These are phyloP conservation scores for Phytophthora pluvialis DNA, from an alignment of 352 stramenopile genomes.

Conservation along the genomic window DNA sequence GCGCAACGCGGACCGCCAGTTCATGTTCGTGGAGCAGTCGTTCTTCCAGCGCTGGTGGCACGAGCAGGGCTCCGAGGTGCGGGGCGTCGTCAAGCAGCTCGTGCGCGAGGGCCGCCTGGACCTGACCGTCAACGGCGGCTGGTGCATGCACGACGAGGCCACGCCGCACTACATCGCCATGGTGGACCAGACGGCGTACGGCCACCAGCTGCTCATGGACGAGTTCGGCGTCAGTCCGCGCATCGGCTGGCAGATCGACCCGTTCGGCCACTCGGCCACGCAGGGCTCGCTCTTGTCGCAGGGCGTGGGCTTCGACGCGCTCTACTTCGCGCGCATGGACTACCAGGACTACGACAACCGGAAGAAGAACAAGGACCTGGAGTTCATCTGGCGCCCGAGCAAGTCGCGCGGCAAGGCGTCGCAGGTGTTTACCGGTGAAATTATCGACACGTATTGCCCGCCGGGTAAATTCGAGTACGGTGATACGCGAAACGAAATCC, in stretches of 20 bases:
- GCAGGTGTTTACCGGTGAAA: constrained; percentile 90
- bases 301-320: constrained; percentile 94
- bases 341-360: constrained; percentile 95
- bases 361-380: constrained; percentile 86
- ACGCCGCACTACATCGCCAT: constrained; percentile 96
- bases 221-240: constrained; percentile 94
- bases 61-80: constrained; percentile 81
- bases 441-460: constrained; percentile 84
- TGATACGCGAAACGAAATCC: constrained; percentile 74
- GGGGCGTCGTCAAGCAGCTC: constrained; percentile 83
- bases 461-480: constrained; percentile 80
- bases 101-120: constrained; percentile 92
- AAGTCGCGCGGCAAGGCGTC: constrained; percentile 82
- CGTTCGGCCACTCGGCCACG: constrained; percentile 94
- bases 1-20: constrained; percentile 91
- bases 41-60: constrained; percentile 98
- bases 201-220: constrained; percentile 94
- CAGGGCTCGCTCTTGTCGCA: constrained; percentile 93
- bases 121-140: constrained; percentile 96
- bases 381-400: constrained; percentile 96
- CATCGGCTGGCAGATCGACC: constrained; percentile 99
- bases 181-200: constrained; percentile 98
- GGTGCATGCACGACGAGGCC: constrained; percentile 99
- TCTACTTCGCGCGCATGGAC: constrained; percentile 98
- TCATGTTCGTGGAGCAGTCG: constrained; percentile 95